Evolutionary conservation across 1,284 basidiomycete species (phyloP).

Genomic region (Ceratobasidium sp.): DNA sequence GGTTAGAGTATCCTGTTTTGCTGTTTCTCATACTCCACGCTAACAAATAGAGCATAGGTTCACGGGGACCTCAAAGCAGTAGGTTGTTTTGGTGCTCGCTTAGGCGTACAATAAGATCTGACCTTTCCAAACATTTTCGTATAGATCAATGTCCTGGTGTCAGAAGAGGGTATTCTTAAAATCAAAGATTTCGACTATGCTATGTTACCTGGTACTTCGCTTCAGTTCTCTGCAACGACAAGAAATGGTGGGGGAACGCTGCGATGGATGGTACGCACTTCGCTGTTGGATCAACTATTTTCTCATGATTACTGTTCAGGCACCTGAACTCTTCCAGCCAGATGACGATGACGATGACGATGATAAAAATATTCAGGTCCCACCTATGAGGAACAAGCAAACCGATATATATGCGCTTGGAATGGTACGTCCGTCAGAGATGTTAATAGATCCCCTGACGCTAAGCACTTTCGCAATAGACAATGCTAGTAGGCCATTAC

Average conservation of each 20-base stretch:
- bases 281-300: too few relatives aligned
- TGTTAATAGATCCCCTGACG: too few relatives aligned
- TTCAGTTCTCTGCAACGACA: background rate
- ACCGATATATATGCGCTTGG: slow-evolving; percentile 9
- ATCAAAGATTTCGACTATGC: slow-evolving; percentile 2
- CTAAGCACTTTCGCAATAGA: too few relatives aligned
- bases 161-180: background rate
- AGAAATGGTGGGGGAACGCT: background rate
- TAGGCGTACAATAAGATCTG: too few relatives aligned
- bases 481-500: too few relatives aligned
- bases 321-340: slow-evolving; percentile 6
- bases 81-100: background rate
- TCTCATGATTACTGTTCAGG: background rate
- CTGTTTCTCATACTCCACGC: too few relatives aligned
- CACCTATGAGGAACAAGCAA: too few relatives aligned
- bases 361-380: too few relatives aligned
- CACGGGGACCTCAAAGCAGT: slow-evolving; percentile 8
- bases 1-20: background rate
- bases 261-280: background rate
- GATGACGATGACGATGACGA: too few relatives aligned
- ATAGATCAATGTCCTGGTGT: background rate
- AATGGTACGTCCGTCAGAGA: background rate
- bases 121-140: too few relatives aligned
- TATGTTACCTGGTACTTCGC: background rate
- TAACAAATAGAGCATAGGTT: too few relatives aligned